Conservation (phyloP, 2,329 filamentous ascomycete genomes). For the Zymoseptoria passerinii region DNA sequence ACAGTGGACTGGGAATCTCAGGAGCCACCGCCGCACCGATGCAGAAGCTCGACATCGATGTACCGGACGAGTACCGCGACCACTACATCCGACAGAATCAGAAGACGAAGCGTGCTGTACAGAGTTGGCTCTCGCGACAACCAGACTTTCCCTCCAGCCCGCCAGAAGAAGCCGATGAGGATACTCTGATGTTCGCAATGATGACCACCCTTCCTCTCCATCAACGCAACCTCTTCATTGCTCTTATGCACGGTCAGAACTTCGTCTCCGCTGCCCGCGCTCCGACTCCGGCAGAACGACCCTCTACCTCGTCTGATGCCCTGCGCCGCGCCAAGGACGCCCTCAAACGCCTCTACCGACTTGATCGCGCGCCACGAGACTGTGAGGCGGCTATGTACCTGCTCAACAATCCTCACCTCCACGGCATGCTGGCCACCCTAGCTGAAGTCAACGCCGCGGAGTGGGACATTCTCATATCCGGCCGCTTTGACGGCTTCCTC, state of each 20-base stretch:
- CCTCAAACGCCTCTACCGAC: constrained; percentile 75
- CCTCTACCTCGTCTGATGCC: constrained; percentile 49
- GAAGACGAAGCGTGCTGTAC: constrained; percentile 84
- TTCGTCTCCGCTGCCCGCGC: constrained; percentile 48
- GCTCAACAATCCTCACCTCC: constrained; percentile 70
- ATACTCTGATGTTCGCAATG: constrained; percentile 88
- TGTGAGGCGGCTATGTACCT: constrained; percentile 81
- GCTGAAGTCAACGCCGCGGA: constrained; percentile 84
- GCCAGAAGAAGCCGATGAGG: constrained; percentile 85
- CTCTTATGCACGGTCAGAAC: constrained; percentile 57
- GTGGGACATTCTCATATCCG: constrained; percentile 91
- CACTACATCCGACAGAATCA: constrained; percentile 88
- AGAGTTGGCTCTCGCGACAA: constrained; percentile 79
- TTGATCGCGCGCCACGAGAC: constrained; percentile 65
- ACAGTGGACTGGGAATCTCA: constrained; percentile 47
- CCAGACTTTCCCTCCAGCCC: constrained; percentile 64
- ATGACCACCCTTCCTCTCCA: constrained; percentile 72
- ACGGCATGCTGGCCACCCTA: constrained; percentile 79
- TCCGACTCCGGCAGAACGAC: constrained; percentile 52
- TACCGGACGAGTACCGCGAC: constrained; percentile 85
- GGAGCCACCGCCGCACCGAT: constrained; percentile 49
- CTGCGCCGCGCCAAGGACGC: constrained; percentile 68
- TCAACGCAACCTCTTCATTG: constrained; percentile 73
- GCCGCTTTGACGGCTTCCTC: constrained; percentile 89
- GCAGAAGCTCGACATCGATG: constrained; percentile 84